Evolutionary conservation across 1,284 basidiomycete genomes (phyloP).

Genomic region (Ganoderma lucidum): DNA sequence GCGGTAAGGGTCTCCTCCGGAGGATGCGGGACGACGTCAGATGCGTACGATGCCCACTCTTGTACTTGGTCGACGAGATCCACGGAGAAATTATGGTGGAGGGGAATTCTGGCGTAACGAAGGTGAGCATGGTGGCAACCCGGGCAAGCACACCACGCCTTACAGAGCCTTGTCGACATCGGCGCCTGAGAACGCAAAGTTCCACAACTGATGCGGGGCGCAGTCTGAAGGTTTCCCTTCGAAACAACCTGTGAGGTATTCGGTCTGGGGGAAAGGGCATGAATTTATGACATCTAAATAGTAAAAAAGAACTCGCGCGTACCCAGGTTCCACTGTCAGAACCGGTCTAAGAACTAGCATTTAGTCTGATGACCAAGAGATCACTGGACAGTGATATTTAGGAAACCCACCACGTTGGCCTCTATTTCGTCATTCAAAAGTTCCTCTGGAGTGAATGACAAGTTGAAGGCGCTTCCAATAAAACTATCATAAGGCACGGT

Average conservation of each 20-base stretch:
- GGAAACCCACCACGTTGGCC: slow-evolving; percentile 49
- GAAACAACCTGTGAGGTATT: slow-evolving; percentile 61
- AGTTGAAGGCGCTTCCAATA: slow-evolving; percentile 55
- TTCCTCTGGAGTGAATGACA: slow-evolving; percentile 52
- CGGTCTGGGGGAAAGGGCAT: slow-evolving; percentile 46
- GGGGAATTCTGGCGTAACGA: slow-evolving; percentile 39
- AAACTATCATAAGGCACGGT: slow-evolving; percentile 46
- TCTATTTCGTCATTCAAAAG: slow-evolving; percentile 55
- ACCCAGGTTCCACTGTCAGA: slow-evolving; percentile 64
- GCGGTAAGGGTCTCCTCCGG: slow-evolving; percentile 52
- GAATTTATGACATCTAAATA: background rate
- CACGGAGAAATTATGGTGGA: slow-evolving; percentile 54
- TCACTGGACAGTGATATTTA: background rate
- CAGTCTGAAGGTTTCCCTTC: slow-evolving; percentile 53
- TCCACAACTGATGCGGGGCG: slow-evolving; percentile 57
- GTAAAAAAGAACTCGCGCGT: background rate
- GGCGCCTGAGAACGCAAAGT: slow-evolving; percentile 65
- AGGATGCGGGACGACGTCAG: slow-evolving; percentile 54
- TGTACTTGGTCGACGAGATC: slow-evolving; percentile 58
- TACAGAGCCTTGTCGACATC: slow-evolving; percentile 58
- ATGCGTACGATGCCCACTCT: slow-evolving; percentile 55
- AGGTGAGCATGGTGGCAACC: background rate
- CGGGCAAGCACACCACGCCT: slow-evolving; percentile 17
- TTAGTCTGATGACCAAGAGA: background rate
- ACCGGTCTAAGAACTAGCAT: slow-evolving; percentile 49